Conservation (phyloP, 2,329 filamentous ascomycete species). For the Xylariaceae sp. region DNA sequence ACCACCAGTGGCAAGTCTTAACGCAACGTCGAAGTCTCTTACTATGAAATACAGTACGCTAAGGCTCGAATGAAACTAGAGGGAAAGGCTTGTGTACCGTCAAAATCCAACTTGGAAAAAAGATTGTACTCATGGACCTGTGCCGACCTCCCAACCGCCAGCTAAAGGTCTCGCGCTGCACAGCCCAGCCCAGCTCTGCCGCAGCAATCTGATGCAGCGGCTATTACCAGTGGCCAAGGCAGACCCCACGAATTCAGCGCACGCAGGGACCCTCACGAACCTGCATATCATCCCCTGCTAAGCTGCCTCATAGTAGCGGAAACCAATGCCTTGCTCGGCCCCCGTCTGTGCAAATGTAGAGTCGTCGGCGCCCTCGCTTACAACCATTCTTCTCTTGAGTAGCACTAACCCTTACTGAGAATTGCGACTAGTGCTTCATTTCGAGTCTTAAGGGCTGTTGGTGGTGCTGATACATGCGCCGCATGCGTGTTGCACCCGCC, state of each 20-base stretch:
- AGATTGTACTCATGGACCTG: too few species aligned
- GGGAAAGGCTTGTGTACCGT: neutral
- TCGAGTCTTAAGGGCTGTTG: neutral
- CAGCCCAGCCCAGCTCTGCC: conserved; percentile 18
- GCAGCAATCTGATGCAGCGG: conserved; percentile 13
- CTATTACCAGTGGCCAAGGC: too few species aligned
- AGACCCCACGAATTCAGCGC: conserved; percentile 22
- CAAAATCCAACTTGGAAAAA: conserved; percentile 6
- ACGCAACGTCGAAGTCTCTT: neutral
- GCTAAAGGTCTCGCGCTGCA: too few species aligned
- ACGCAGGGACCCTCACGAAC: conserved; percentile 10
- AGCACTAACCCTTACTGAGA: neutral
- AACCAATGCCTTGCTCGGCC: conserved; percentile 19
- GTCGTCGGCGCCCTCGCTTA: conserved; percentile 2
- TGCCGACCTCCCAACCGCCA: too few species aligned
- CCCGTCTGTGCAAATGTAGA: conserved; percentile 2
- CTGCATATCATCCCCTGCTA: conserved; percentile 13
- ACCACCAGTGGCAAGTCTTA: neutral
- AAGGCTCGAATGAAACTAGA: neutral
- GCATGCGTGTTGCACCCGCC: conserved; percentile 4
- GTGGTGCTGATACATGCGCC: neutral
- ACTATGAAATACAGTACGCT: too few species aligned
- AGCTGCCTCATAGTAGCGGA: conserved; percentile 12
- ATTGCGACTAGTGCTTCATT: neutral
- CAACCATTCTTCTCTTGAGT: neutral